These are phyloP conservation scores for Pelargonium citronellum DNA, from an alignment of 441 rosid species.

Conservation along the genomic window DNA sequence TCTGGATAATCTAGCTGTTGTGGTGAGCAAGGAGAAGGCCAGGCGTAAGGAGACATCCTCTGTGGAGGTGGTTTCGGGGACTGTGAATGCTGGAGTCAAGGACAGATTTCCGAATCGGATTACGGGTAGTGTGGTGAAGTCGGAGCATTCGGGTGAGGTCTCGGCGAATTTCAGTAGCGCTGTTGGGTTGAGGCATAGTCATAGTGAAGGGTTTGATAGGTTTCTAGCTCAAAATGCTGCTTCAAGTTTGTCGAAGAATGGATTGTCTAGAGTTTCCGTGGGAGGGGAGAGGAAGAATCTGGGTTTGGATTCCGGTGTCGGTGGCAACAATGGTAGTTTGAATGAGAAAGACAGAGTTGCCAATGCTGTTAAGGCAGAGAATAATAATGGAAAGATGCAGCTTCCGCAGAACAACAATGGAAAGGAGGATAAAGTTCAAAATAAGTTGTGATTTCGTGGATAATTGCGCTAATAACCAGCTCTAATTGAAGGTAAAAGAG, in stretches of 20 bases:
- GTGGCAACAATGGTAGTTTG: neutral
- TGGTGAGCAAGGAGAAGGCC: conserved; percentile 4
- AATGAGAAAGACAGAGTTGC: neutral
- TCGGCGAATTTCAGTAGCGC: neutral
- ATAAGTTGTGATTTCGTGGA: neutral
- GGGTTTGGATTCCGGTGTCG: neutral
- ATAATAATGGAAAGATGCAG: neutral
- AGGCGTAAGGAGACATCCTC: neutral
- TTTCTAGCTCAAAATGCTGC: neutral
- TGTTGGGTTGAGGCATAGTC: neutral
- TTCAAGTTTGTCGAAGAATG: no score
- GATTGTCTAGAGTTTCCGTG: neutral
- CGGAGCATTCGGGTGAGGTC: neutral
- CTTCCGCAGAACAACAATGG: conserved; percentile 4
- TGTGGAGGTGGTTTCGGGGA: neutral
- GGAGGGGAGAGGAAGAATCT: neutral
- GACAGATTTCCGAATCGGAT: neutral
- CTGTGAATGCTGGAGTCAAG: neutral
- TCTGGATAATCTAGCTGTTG: neutral
- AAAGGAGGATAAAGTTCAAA: neutral
- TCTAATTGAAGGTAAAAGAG: neutral
- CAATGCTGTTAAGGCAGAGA: neutral
- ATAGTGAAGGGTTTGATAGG: conserved; percentile 7
- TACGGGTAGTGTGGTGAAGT: neutral
- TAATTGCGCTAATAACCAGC: no score